Percentiles rank a stretch among this genome's conserved stretches.
These are phyloP conservation scores for Podospora didyma DNA, from an alignment of 495 filamentous ascomycete genomes.

Conservation along the genomic window DNA sequence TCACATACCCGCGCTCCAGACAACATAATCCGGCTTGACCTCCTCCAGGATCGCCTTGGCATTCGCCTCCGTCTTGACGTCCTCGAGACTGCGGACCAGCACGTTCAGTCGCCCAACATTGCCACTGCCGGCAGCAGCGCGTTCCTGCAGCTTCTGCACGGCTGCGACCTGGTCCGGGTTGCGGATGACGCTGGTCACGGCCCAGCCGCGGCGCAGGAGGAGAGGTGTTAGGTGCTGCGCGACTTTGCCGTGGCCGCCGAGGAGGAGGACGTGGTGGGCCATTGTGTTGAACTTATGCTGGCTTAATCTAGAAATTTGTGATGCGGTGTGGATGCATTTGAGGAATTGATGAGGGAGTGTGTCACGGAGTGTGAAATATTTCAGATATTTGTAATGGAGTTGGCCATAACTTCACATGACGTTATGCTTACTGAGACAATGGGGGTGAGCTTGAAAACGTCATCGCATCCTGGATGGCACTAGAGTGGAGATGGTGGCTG, in stretches of 20 bases:
- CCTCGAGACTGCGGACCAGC: constrained; percentile 65
- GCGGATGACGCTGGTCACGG: constrained; percentile 74
- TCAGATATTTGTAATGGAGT: no score
- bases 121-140: constrained; percentile 11
- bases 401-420: no score
- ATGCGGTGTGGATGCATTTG: no score
- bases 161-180: constrained; percentile 59
- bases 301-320: no score
- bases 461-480: no score
- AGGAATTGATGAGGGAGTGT: no score
- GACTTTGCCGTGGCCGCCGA: constrained; percentile 80
- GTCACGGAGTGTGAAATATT: no score
- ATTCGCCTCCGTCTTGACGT: constrained; percentile 58
- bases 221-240: constrained; percentile 73
- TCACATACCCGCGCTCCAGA: constrained; percentile 70
- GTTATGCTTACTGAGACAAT: no score
- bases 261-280: constrained; percentile 51
- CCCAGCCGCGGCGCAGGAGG: constrained; percentile 67
- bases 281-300: constrained; percentile 32
- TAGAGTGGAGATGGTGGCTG: no score
- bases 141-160: constrained; percentile 54
- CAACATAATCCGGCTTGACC: constrained; percentile 63
- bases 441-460: no score
- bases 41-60: constrained; percentile 59
- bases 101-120: constrained; percentile 51